phyloP scores from a whole-genome alignment of 1,284 basidiomycete species.

The Pyrrhoderma noxium region DNA sequence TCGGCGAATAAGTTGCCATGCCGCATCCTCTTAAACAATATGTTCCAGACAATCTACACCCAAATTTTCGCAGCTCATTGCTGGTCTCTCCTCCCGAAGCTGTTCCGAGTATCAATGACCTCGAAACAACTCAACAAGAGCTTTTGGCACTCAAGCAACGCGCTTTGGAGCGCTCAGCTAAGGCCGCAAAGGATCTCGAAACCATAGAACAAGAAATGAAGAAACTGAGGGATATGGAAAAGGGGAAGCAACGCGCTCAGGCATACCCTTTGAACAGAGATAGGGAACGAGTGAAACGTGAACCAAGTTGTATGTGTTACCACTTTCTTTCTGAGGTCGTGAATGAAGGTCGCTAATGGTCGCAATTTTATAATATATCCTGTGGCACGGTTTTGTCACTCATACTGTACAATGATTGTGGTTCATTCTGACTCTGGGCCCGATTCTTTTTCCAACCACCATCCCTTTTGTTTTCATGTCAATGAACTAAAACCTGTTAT shows the following conservation, averaged over 20 bases:
- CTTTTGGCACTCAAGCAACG: conserved; percentile 47
- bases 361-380: not conserved
- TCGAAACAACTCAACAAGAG: conserved; percentile 56
- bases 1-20: conserved; percentile 7
- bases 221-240: conserved; percentile 65
- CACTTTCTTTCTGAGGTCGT: not conserved
- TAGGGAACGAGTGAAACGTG: conserved; percentile 54
- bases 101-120: conserved; percentile 65
- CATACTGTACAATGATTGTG: no score
- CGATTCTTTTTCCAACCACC: no score
- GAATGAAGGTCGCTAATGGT: not conserved
- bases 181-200: conserved; percentile 61
- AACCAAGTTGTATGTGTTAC: conserved; percentile 57
- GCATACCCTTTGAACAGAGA: not conserved
- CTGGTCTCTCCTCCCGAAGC: conserved; percentile 54
- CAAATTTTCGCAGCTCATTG: conserved; percentile 45
- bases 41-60: conserved; percentile 11
- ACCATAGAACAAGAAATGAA: conserved; percentile 63
- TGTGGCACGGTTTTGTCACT: not conserved
- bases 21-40: conserved; percentile 14
- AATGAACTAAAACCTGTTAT: no score
- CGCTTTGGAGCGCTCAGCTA: conserved; percentile 53
- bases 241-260: conserved; percentile 47
- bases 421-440: no score
- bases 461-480: no score